These are phyloP conservation scores for Volvox carteri DNA, from an alignment of 163 green algal species.

Conservation along the genomic window DNA sequence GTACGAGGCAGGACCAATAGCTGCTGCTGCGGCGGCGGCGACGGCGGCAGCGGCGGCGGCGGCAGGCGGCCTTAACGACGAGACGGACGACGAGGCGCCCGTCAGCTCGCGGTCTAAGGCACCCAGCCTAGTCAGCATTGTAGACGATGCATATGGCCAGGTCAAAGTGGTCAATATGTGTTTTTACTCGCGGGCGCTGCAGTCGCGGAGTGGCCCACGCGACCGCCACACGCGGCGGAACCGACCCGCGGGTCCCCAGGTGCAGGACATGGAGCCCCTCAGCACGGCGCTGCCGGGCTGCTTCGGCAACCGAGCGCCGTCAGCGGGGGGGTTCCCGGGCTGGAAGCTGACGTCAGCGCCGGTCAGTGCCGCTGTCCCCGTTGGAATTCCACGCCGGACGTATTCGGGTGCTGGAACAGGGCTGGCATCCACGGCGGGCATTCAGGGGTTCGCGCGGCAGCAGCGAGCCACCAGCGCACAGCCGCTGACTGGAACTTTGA, in stretches of 20 bases:
- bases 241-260: conserved; percentile 3
- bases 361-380: not conserved
- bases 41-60: not conserved
- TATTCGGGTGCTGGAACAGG: not conserved
- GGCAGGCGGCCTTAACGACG: not conserved
- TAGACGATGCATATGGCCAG: conserved; percentile 28
- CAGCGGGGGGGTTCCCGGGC: conserved; percentile 36
- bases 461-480: not conserved
- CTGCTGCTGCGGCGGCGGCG: not conserved
- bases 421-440: not conserved
- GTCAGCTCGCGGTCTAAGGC: not conserved
- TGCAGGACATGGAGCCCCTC: conserved; percentile 27
- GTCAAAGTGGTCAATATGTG: conserved; percentile 19
- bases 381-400: not conserved
- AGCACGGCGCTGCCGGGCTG: conserved; percentile 8
- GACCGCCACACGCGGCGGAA: conserved; percentile 30
- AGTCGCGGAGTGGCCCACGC: not conserved
- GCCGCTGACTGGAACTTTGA: not conserved
- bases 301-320: conserved; percentile 18
- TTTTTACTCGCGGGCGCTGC: conserved; percentile 23
- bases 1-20: not conserved
- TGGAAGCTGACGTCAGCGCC: conserved; percentile 45
- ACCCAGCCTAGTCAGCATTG: not conserved
- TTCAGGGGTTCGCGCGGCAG: not conserved
- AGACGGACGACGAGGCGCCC: not conserved